Base-by-base conservation (phyloP, 148 eudicot species). In the Rhododendron ferrugineum region DNA sequence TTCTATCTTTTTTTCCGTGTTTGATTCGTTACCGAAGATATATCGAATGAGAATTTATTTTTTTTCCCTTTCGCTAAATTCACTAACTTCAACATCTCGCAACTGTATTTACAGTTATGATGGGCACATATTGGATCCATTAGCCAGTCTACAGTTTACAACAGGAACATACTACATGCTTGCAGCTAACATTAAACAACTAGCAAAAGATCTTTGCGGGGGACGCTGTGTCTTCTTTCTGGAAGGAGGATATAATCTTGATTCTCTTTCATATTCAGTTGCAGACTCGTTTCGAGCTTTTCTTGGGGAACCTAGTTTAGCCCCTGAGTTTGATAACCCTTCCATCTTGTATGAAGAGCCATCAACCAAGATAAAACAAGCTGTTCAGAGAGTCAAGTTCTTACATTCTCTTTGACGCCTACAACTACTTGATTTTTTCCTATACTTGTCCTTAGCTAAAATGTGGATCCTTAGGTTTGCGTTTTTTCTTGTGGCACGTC, bases 131-230 rank as follows among this genome's bases (percentile, higher is more conserved):
- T 87, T 96, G 91, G 99, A 96, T 90, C 99, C 97, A 30, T 91
- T 96, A 49, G 98, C 95, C 40, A 93, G 89, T 86, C 91, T 96
- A 79, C 99, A 96, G 86, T 93, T 94, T 86, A 96, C 96, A 16
- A 96, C 98, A n/a, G 96, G 91, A 83, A 96, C 99, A n/a, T 96
- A 94, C 85, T 96, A 96, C 92, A 93, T 89, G 94, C 95, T 96
- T 32, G 92, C 97, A 49, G 90, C 93, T 2, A 92, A 84, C 86
- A 94, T 96, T 34, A 92, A 93, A 85, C 94, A 93, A 83, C 91
- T 96, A 0, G 98, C 99, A 34, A 93, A 89, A 88, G 95, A 94
- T 60, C 83, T 94, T 32, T 96, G 99, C 83, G 90, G 94, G 52
- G 99, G 99, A 3, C 98, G 99, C 8, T 96, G 99, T n/a, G 91